Percentiles rank a stretch among this genome's conserved stretches.
Conservation (phyloP, 2,329 filamentous ascomycete genomes). For the Aureobasidium sp. region DNA sequence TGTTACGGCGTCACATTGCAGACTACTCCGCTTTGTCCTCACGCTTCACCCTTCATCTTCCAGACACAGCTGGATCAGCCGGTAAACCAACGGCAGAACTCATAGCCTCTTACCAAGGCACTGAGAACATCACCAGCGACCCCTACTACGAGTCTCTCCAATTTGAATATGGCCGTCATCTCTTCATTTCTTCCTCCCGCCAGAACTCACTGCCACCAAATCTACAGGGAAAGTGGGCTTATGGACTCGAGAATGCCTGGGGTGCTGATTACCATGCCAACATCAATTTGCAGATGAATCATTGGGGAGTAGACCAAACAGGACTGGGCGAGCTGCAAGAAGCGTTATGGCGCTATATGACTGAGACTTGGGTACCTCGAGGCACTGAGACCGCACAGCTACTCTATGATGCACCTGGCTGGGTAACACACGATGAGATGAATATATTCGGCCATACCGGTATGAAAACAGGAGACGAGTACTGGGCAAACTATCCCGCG, state of each 20-base stretch:
- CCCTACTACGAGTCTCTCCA: slow-evolving; percentile 45
- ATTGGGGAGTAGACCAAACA: slow-evolving; percentile 48
- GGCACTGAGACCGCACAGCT: slow-evolving; percentile 45
- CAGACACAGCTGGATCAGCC: slow-evolving; percentile 35
- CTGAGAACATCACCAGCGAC: slow-evolving; percentile 34
- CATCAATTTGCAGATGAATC: slow-evolving; percentile 55
- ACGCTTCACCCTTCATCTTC: slow-evolving; percentile 37
- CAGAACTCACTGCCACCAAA: slow-evolving; percentile 46
- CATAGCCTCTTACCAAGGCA: slow-evolving; percentile 21
- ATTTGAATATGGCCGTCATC: slow-evolving; percentile 45
- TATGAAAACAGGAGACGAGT: slow-evolving; percentile 36
- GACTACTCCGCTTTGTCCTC: slow-evolving; percentile 34
- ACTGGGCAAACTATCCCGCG: slow-evolving; percentile 37
- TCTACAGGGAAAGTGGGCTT: slow-evolving; percentile 48
- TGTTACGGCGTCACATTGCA: slow-evolving; percentile 30
- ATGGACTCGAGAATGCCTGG: slow-evolving; percentile 39
- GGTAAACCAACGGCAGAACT: slow-evolving; percentile 30
- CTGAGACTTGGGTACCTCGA: slow-evolving; percentile 44
- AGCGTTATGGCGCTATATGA: slow-evolving; percentile 46
- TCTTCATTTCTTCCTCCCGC: slow-evolving; percentile 48
- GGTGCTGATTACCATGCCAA: slow-evolving; percentile 49
- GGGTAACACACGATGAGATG: slow-evolving; percentile 49
- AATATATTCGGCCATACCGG: slow-evolving; percentile 52
- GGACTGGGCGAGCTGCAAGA: slow-evolving; percentile 39
- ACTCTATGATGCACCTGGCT: slow-evolving; percentile 47